A percentile compares a stretch with the other conserved stretches of the same genome.
Evolutionary conservation across 1,284 basidiomycete genomes (phyloP).

Genomic region (Athelia sp.): DNA sequence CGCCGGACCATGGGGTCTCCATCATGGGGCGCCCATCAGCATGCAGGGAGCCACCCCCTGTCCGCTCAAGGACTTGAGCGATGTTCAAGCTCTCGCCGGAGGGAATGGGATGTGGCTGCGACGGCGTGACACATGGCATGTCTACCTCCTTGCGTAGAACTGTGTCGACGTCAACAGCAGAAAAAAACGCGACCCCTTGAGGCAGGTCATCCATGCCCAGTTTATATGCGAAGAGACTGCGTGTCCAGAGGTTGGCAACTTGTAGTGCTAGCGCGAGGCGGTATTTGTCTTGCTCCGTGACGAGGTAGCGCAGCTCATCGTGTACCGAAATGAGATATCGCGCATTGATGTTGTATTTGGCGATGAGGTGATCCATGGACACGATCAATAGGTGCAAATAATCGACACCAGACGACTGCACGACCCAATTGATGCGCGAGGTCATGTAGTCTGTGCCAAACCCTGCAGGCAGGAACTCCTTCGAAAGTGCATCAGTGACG

Average conservation of each 20-base stretch:
- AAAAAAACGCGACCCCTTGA: conserved; percentile 94
- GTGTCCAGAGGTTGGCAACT: conserved; percentile 95
- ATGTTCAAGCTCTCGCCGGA: conserved; percentile 88
- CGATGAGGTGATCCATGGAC: conserved; percentile 87
- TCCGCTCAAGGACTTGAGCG: conserved; percentile 56
- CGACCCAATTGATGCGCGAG: conserved; percentile 98
- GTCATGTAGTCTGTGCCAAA: conserved; percentile 91
- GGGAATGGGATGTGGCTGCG: conserved; percentile 78
- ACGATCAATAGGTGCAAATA: conserved; percentile 97
- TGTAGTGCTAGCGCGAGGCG: conserved; percentile 91
- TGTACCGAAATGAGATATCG: conserved; percentile 97
- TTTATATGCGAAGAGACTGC: conserved; percentile 87
- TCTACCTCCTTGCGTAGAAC: conserved; percentile 95
- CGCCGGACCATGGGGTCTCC: conserved; percentile 18
- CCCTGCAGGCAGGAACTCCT: conserved; percentile 76
- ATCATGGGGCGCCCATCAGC: conserved; percentile 53
- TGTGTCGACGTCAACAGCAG: conserved; percentile 90
- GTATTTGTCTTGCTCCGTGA: conserved; percentile 84
- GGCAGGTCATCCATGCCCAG: conserved; percentile 96
- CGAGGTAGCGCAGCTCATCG: conserved; percentile 94
- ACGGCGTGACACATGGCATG: conserved; percentile 94
- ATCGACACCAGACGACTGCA: conserved; percentile 97
- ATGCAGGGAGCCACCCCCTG: conserved; percentile 60
- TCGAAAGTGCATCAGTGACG: conserved; percentile 88
- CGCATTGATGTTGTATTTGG: conserved; percentile 81